Evolutionary conservation across 768 basidiomycete genomes (phyloP).

Genomic region (Xerocomellus intermedius): DNA sequence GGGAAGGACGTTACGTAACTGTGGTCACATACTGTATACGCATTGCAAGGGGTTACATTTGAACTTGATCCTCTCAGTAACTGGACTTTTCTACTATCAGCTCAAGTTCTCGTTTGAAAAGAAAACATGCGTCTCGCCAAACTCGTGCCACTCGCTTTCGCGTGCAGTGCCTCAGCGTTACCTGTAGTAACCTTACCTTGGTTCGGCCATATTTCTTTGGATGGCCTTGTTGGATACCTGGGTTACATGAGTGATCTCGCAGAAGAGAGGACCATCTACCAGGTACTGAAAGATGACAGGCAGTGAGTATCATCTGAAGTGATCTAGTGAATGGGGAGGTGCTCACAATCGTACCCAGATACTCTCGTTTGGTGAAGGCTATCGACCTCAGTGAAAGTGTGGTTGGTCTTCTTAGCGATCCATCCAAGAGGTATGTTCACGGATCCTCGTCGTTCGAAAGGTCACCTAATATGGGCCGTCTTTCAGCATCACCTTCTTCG

Average conservation of each 20-base stretch:
- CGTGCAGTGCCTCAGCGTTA: slow-evolving; percentile 15
- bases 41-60: neutral
- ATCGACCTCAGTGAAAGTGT: slow-evolving; percentile 15
- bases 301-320: slow-evolving; percentile 4
- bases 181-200: slow-evolving; percentile 21
- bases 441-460: neutral
- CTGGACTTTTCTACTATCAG: neutral
- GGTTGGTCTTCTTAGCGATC: slow-evolving; percentile 9
- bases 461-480: neutral
- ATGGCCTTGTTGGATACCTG: slow-evolving; percentile 6
- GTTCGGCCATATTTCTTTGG: slow-evolving; percentile 23
- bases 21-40: neutral
- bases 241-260: neutral
- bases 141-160: slow-evolving; percentile 11
- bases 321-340: neutral
- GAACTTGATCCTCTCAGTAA: neutral
- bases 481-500: slow-evolving; percentile 15
- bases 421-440: slow-evolving; percentile 8
- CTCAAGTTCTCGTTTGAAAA: neutral
- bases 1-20: neutral
- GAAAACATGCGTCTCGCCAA: slow-evolving; percentile 16
- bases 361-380: slow-evolving; percentile 12
- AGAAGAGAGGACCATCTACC: slow-evolving; percentile 9
- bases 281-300: slow-evolving; percentile 10
- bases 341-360: slow-evolving; percentile 1